Conservation (phyloP, 352 stramenopile genomes). For the Phytopythium vexans region DNA sequence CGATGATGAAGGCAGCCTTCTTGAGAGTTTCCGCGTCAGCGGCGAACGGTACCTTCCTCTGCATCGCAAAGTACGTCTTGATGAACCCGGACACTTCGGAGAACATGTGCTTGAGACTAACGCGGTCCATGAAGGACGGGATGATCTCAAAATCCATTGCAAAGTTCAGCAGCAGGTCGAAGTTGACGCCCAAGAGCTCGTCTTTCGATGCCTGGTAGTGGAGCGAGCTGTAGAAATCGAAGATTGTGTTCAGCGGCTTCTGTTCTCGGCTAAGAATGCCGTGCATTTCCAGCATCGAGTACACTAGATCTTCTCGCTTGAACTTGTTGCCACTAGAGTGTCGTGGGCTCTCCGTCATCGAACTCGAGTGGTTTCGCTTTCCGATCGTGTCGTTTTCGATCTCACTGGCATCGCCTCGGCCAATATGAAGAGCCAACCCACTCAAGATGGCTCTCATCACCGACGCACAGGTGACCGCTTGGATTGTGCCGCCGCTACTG, state of each 20-base stretch:
- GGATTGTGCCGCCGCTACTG: conserved; percentile 4
- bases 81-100: conserved; percentile 51
- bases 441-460: conserved; percentile 52
- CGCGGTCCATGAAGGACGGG: conserved; percentile 73
- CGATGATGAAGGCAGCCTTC: conserved; percentile 66
- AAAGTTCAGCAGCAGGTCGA: conserved; percentile 64
- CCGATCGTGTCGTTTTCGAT: conserved; percentile 1
- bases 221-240: conserved; percentile 67
- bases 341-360: neutral
- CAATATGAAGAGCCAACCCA: conserved; percentile 40
- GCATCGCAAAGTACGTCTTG: conserved; percentile 55
- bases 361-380: conserved; percentile 16
- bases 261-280: conserved; percentile 56
- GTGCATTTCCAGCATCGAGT: conserved; percentile 80
- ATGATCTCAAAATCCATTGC: conserved; percentile 82
- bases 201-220: conserved; percentile 41
- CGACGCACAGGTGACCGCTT: conserved; percentile 12
- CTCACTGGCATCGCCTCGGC: conserved; percentile 18
- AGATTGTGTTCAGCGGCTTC: conserved; percentile 63
- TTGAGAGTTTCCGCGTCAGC: conserved; percentile 65
- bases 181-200: conserved; percentile 56
- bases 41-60: conserved; percentile 52
- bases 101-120: conserved; percentile 72
- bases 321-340: conserved; percentile 19
- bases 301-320: conserved; percentile 58